phyloP scores from a whole-genome alignment of 805 yeast genomes.

The Ogataea dorogensis region DNA sequence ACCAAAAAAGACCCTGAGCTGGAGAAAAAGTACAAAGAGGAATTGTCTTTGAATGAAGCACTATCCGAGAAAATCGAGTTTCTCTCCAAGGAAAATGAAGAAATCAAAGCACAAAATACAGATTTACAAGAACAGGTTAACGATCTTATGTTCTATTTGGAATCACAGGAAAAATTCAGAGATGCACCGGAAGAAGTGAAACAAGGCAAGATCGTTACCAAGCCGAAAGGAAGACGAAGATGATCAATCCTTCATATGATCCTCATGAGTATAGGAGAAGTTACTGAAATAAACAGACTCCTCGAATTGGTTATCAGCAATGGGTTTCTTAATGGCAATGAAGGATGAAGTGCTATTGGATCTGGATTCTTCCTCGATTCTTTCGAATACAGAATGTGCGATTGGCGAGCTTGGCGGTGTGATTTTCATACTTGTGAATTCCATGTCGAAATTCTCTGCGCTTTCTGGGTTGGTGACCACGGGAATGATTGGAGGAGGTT shows the following conservation, averaged over 20 bases:
- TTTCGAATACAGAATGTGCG: slow-evolving; percentile 26
- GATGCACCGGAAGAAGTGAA: slow-evolving; percentile 69
- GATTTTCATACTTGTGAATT: slow-evolving; percentile 70
- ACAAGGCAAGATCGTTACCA: slow-evolving; percentile 64
- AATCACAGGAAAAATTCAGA: slow-evolving; percentile 68
- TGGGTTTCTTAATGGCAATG: slow-evolving; percentile 32
- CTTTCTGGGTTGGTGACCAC: slow-evolving; percentile 73
- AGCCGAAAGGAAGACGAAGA: slow-evolving; percentile 19
- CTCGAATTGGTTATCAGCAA: slow-evolving; percentile 22
- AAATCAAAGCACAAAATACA: slow-evolving; percentile 39
- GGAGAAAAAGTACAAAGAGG: slow-evolving; percentile 41
- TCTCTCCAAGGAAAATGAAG: slow-evolving; percentile 33
- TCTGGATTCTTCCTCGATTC: slow-evolving; percentile 30
- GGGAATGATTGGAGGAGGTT: slow-evolving; percentile 87
- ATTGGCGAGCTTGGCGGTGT: slow-evolving; percentile 39
- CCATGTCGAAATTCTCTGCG: slow-evolving; percentile 82
- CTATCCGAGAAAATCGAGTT: slow-evolving; percentile 40
- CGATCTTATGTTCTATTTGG: slow-evolving; percentile 80
- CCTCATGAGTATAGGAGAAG: slow-evolving; percentile 33
- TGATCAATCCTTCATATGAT: slow-evolving; percentile 4
- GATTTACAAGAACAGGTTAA: slow-evolving; percentile 62
- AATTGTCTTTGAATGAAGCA: slow-evolving; percentile 43
- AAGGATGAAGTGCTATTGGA: slow-evolving; percentile 33
- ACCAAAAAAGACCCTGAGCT: slow-evolving; percentile 19
- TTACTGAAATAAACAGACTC: slow-evolving; percentile 36